These are phyloP conservation scores for Gossypium herbaceum DNA, from an alignment of 345 rosid species.

Conservation along the genomic window DNA sequence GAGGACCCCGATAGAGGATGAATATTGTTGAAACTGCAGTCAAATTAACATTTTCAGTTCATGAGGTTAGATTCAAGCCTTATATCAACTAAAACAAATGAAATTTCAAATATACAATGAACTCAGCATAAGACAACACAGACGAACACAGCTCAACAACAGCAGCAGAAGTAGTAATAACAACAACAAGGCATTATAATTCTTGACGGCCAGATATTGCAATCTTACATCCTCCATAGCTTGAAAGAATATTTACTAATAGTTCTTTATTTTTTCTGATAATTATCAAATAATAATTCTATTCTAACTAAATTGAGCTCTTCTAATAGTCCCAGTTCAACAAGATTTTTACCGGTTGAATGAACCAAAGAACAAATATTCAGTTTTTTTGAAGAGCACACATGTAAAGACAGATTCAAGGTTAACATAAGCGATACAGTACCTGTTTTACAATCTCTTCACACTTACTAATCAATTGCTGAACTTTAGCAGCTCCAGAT, in stretches of 20 bases:
- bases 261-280: not conserved
- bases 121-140: not conserved
- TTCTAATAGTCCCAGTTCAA: not conserved
- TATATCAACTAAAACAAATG: not conserved
- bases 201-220: slow-evolving; percentile 1
- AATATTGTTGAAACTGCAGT: slow-evolving; percentile 39
- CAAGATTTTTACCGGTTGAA: not conserved
- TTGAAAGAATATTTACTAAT: not conserved
- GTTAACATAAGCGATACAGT: not conserved
- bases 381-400: not conserved
- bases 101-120: not conserved
- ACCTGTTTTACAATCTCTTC: slow-evolving; percentile 79
- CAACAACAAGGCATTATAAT: not conserved
- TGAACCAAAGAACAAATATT: not conserved
- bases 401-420: not conserved
- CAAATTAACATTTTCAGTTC: slow-evolving; percentile 5
- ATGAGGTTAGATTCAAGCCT: not conserved
- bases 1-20: slow-evolving; percentile 20
- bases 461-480: slow-evolving; percentile 42
- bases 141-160: not conserved
- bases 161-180: not conserved
- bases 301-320: not conserved
- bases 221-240: not conserved
- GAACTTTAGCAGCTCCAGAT: slow-evolving; percentile 55
- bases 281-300: not conserved